phyloP scores from a whole-genome alignment of 768 basidiomycete species.

The Hygrophoropsis aurantiaca region DNA sequence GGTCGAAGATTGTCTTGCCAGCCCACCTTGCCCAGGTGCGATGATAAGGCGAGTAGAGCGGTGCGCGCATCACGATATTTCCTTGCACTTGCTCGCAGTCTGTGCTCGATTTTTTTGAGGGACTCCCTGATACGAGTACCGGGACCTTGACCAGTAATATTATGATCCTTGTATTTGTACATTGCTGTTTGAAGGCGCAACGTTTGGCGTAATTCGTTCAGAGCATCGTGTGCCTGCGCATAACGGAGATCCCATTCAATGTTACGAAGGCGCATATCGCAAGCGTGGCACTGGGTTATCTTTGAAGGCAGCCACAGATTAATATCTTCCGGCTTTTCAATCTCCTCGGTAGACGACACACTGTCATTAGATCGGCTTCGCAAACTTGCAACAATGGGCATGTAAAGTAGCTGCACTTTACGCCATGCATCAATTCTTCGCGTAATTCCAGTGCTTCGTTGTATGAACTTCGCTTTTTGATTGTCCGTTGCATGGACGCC shows the following conservation, averaged over 20 bases:
- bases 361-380: too few species aligned
- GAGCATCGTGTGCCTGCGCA: conserved; percentile 17
- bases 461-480: background rate
- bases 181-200: conserved; percentile 3
- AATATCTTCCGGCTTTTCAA: background rate
- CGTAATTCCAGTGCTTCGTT: background rate
- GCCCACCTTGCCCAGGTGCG: background rate
- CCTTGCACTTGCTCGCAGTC: background rate
- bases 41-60: background rate
- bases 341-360: too few species aligned
- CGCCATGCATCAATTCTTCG: background rate
- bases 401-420: too few species aligned
- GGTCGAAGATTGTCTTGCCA: conserved; percentile 2
- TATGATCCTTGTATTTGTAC: conserved; percentile 5
- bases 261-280: background rate
- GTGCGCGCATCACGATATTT: background rate
- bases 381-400: too few species aligned
- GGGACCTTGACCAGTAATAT: conserved; percentile 6
- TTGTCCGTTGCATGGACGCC: background rate
- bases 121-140: conserved; percentile 2
- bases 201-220: conserved; percentile 16
- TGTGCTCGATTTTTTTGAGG: background rate
- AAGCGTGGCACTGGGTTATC: background rate
- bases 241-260: conserved; percentile 7
- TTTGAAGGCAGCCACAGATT: conserved; percentile 1